These are phyloP conservation scores for Trifolium dubium DNA, from an alignment of 306 rosid species.

Conservation along the genomic window DNA sequence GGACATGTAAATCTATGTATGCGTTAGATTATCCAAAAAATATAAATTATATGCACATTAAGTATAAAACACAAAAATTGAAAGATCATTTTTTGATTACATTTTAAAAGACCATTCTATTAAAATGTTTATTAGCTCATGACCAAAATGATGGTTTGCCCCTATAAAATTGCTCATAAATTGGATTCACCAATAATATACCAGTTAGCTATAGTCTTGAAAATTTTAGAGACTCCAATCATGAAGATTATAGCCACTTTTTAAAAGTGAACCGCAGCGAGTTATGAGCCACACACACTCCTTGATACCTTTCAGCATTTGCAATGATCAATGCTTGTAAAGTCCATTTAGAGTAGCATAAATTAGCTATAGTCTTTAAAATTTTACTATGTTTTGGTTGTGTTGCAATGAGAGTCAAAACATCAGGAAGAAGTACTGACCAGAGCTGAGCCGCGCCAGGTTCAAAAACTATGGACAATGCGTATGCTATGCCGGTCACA, in stretches of 20 bases:
- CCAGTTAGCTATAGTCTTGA: no score
- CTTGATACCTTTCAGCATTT: conserved; percentile 94
- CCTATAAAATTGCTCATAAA: no score
- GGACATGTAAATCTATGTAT: no score
- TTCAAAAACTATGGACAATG: conserved; percentile 76
- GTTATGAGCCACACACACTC: conserved; percentile 96
- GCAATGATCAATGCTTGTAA: conserved; percentile 81
- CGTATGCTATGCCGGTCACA: conserved; percentile 93
- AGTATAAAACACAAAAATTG: no score
- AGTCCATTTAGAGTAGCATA: conserved; percentile 95
- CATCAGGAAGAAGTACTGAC: conserved; percentile 95
- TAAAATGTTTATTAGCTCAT: no score
- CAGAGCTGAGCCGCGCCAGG: conserved; percentile 98
- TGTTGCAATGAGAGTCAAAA: conserved; percentile 82
- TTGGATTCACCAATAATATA: no score
- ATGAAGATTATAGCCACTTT: conserved; percentile 71
- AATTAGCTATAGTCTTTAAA: conserved; percentile 63
- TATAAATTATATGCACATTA: no score
- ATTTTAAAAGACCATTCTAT: no score
- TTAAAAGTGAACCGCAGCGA: conserved; percentile 68
- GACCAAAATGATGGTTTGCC: no score
- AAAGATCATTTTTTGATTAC: no score
- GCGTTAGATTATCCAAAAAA: no score
- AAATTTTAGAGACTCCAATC: conserved; percentile 61
- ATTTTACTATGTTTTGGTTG: conserved; percentile 56